Conservation (phyloP, 306 rosid species). For the Acacia crassicarpa region DNA sequence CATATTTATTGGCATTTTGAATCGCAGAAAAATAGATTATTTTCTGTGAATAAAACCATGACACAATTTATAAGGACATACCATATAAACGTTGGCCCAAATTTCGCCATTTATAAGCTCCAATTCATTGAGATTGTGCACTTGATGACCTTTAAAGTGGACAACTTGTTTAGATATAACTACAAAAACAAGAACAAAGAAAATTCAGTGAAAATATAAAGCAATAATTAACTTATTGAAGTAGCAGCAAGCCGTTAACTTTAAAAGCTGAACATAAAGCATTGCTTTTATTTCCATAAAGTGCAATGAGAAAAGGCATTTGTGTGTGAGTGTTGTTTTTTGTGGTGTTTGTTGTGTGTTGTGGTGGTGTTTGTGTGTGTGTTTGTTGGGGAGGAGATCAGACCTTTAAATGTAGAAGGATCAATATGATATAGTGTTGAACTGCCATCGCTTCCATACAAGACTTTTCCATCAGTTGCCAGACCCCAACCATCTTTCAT, state of each 20-base stretch:
- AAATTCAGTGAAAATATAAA: slow-evolving; percentile 21
- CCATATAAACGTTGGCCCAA: slow-evolving; percentile 86
- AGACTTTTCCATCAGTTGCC: slow-evolving; percentile 81
- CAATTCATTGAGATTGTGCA: slow-evolving; percentile 80
- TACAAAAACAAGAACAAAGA: slow-evolving; percentile 37
- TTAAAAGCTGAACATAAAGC: not conserved
- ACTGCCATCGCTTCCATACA: slow-evolving; percentile 93
- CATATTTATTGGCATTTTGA: not conserved
- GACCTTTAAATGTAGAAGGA: slow-evolving; percentile 72
- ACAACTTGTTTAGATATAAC: slow-evolving; percentile 57
- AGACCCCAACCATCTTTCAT: slow-evolving; percentile 98
- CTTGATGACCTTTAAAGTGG: slow-evolving; percentile 67
- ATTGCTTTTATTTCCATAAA: not conserved
- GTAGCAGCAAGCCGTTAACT: not conserved
- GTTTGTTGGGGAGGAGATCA: too few relatives aligned
- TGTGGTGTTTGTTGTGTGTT: too few relatives aligned
- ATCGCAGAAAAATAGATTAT: not conserved
- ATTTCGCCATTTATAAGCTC: slow-evolving; percentile 83
- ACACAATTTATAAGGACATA: slow-evolving; percentile 32
- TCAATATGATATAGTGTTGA: slow-evolving; percentile 73
- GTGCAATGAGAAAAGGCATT: slow-evolving; percentile 15
- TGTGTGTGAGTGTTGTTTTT: not conserved
- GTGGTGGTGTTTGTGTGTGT: too few relatives aligned
- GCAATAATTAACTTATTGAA: slow-evolving; percentile 9
- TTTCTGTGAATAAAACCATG: slow-evolving; percentile 10